Percentiles rank a stretch among this genome's conserved stretches.
Evolutionary conservation across 176 grass and related monocot species (phyloP).

Genomic region (Pharus latifolius): DNA sequence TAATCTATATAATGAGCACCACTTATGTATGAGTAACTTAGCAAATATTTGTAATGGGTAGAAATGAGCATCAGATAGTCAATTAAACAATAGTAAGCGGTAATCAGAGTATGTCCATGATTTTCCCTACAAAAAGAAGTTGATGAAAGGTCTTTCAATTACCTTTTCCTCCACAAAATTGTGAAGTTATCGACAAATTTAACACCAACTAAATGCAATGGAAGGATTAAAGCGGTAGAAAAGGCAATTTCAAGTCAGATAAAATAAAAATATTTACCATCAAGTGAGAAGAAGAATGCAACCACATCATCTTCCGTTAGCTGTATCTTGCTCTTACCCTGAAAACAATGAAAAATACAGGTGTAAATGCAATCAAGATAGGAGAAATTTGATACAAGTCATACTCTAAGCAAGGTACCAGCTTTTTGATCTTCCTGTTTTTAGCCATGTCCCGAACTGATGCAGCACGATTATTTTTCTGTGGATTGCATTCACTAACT

Average conservation of each 20-base stretch:
- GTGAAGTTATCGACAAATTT: neutral
- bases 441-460: constrained; percentile 18
- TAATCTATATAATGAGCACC: neutral
- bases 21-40: neutral
- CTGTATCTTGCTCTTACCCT: constrained; percentile 76
- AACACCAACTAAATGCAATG: neutral
- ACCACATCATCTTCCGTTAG: constrained; percentile 87
- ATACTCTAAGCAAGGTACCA: constrained; percentile 23
- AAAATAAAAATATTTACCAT: constrained; percentile 46
- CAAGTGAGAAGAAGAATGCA: constrained; percentile 87
- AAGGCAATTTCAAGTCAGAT: neutral
- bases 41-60: neutral
- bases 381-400: neutral
- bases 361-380: neutral
- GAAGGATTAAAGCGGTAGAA: neutral
- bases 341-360: neutral
- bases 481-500: constrained; percentile 11
- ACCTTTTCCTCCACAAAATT: neutral
- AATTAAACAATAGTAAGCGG: neutral
- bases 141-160: too few relatives aligned
- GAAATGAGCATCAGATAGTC: neutral
- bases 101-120: neutral
- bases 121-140: neutral
- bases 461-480: constrained; percentile 17
- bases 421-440: constrained; percentile 43